Evolutionary conservation across 2,329 filamentous ascomycete species (phyloP), one percentile per base, ranked within the genome.

Genomic region (Macrophomina tecta): DNA sequence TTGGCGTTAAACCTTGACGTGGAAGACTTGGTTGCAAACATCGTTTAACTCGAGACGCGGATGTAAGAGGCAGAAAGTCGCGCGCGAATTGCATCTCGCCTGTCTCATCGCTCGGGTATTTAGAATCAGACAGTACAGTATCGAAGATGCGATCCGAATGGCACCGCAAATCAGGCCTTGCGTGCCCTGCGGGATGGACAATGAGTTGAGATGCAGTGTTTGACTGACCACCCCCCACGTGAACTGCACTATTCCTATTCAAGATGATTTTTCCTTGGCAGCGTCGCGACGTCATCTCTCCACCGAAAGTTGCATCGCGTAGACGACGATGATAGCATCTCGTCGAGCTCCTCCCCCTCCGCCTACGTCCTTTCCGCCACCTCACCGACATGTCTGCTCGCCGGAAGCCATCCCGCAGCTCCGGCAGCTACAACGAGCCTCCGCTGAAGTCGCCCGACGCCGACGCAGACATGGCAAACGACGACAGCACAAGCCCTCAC

Each of bases 401-500:
- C 18, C 61, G 61, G 61, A 64, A 52, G 30, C 61, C 61, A 7
- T 51, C 46, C 18, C 61, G 61, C 61, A 64, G 61, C 61, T 53
- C 46, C 46, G 61, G 8, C 61, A 64, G 61, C 61, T 64, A 64
- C 61, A 64, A 64, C 48, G 61, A 64, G 36, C 46, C 61, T 32
- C 34, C 36, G 34, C 23, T 52, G 16, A 40, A 42, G 16, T 38
- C 52, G n/a, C 32, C 52, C 52, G 52, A 40, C 23, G 1, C n/a
- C 4, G 46, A 6, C 36, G n/a, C 38, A 11, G 32, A 51, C 32
- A 65, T 56, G 62, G 62, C 42, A 45, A 45, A 65, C 30, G 32
- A 63, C 49, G 49, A 55, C 58, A 56, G 45, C 55, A 63, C 52
- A 46, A 62, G 65, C 46, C 64, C 55, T 28, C 66, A 64, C 66